These are phyloP conservation scores for Sclerotiophoma versabilis DNA, from an alignment of 2,329 filamentous ascomycete genomes.

Conservation along the genomic window DNA sequence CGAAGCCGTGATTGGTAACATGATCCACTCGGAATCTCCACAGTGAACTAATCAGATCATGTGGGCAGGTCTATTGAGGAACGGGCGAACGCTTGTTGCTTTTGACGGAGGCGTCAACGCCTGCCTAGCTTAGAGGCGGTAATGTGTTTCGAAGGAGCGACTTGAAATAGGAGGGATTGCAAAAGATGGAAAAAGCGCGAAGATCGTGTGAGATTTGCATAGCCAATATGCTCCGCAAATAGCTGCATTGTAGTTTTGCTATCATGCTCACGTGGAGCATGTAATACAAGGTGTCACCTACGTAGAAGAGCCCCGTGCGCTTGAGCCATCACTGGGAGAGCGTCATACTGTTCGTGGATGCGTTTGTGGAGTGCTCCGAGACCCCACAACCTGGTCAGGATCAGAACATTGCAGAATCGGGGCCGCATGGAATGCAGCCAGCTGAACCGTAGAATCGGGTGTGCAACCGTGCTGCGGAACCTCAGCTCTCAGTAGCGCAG, in stretches of 20 bases:
- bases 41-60: not conserved
- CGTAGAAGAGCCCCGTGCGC: not conserved
- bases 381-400: conserved; percentile 7
- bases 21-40: not conserved
- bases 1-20: not conserved
- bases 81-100: conserved; percentile 6
- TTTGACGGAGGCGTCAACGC: not conserved
- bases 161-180: not conserved
- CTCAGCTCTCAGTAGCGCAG: conserved; percentile 5
- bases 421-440: conserved; percentile 13
- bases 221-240: not conserved
- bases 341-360: not conserved
- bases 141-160: conserved; percentile 7
- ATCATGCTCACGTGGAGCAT: not conserved
- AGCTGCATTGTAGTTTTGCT: not conserved
- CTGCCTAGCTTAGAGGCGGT: not conserved
- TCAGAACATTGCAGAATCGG: conserved; percentile 10
- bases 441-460: conserved; percentile 5
- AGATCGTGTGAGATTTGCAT: not conserved
- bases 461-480: conserved; percentile 6
- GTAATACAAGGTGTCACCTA: not conserved
- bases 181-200: not conserved
- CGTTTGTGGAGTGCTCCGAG: not conserved
- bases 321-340: not conserved
- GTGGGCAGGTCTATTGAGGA: not conserved